phyloP scores from a whole-genome alignment of 2,329 filamentous ascomycete genomes.

The Paecilomyces dactylethromorphus region DNA sequence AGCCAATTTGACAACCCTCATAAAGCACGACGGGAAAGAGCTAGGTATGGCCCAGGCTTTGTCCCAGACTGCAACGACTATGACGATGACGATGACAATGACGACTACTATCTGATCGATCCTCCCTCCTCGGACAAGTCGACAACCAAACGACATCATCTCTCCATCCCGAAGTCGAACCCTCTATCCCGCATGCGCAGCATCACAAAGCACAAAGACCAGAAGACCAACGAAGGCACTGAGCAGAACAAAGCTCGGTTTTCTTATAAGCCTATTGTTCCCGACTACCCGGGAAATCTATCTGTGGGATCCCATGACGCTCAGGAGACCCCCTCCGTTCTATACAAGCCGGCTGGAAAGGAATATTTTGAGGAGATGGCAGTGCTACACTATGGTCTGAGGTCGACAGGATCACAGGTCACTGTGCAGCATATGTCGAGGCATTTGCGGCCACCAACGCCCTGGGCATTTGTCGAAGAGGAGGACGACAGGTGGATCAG shows the following conservation, averaged over 20 bases:
- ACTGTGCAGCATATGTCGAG: background rate
- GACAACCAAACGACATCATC: background rate
- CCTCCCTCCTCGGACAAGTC: background rate
- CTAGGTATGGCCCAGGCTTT: constrained; percentile 22
- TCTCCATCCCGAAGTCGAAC: background rate
- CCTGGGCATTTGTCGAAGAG: background rate
- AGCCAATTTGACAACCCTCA: constrained; percentile 25
- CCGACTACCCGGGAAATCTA: constrained; percentile 24
- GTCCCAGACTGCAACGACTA: constrained; percentile 13
- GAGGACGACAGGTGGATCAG: background rate
- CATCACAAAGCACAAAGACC: background rate
- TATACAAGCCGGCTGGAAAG: constrained; percentile 24
- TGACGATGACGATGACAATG: constrained; percentile 5
- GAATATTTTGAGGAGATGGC: constrained; percentile 3
- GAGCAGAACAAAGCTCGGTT: constrained; percentile 17
- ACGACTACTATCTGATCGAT: background rate
- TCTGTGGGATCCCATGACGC: constrained; percentile 11
- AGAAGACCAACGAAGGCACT: background rate
- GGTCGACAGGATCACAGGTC: background rate
- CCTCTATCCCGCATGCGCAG: background rate
- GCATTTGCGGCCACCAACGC: background rate
- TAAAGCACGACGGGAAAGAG: constrained; percentile 6
- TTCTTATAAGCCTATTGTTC: constrained; percentile 26
- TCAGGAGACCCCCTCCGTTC: constrained; percentile 16
- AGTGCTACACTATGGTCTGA: background rate